phyloP scores from a whole-genome alignment of 1,284 basidiomycete genomes.

The Apiotrichum brassicae region DNA sequence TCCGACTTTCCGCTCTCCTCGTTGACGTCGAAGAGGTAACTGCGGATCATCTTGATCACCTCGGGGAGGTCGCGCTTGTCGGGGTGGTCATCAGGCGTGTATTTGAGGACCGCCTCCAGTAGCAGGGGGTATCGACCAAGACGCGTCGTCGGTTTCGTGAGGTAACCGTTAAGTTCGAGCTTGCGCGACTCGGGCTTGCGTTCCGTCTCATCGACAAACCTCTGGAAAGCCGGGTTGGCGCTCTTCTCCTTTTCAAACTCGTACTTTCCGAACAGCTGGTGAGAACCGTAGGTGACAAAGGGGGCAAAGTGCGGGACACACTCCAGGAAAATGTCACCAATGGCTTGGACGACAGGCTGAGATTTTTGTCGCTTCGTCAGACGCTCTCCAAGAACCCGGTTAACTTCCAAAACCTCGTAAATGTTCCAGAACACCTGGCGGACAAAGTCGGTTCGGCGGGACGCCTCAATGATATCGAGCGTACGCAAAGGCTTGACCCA shows the following conservation, averaged over 20 bases:
- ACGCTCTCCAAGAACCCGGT: conserved; percentile 81
- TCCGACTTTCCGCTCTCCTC: conserved; percentile 85
- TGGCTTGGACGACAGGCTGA: conserved; percentile 82
- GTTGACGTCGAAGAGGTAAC: conserved; percentile 84
- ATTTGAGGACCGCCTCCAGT: conserved; percentile 85
- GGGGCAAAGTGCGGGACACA: conserved; percentile 81
- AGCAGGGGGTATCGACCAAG: conserved; percentile 92
- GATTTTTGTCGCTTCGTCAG: conserved; percentile 92
- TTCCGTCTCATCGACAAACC: conserved; percentile 92
- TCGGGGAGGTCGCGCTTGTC: conserved; percentile 77
- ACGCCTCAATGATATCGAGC: conserved; percentile 65
- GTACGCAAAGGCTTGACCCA: conserved; percentile 82
- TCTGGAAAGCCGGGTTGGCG: conserved; percentile 84
- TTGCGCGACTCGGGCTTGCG: conserved; percentile 91
- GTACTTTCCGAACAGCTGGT: conserved; percentile 97
- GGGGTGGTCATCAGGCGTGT: conserved; percentile 82
- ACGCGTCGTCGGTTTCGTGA: conserved; percentile 97
- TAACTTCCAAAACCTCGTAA: conserved; percentile 86
- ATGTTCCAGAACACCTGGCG: conserved; percentile 98
- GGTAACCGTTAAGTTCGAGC: conserved; percentile 93
- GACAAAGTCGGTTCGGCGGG: conserved; percentile 77
- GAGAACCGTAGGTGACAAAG: conserved; percentile 91
- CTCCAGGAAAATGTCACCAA: conserved; percentile 89
- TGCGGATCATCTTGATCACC: conserved; percentile 71
- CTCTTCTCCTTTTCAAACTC: conserved; percentile 99